Base-by-base conservation (phyloP, 2,329 filamentous ascomycete genomes). In the Alternaria angustiovoidea region DNA sequence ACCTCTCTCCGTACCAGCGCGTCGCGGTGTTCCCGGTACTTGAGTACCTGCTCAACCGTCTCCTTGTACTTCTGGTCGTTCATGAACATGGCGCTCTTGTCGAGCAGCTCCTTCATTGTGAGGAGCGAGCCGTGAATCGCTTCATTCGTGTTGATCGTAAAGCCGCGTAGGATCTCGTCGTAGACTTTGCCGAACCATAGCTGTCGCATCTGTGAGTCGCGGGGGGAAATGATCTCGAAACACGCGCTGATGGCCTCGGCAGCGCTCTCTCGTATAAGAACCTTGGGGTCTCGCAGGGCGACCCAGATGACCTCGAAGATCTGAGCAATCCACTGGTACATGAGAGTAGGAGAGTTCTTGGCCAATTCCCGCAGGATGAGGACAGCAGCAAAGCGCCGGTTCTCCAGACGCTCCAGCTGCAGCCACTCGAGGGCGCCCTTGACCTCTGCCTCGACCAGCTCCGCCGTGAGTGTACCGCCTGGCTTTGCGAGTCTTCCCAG, bases 11-110 rank as follows among this genome's bases (percentile, higher is more conserved):
- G 87, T 68, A 98, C 95, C 36, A 93, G 91, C 4, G 88, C 83
- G 69, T 99, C 96, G 54, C 92, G 88, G 70, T 98, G 93, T 69
- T 99, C 95, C 78, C 96, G 96, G 78, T 96, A 92, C 63, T 91
- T 91, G 66, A 94, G 89, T 36, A 97, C 92, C 64, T 95, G 94
- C 64, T 99, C 95, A 76, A 94, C 98, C 11, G 93, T 90, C 69
- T 96, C 92, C 59, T 90, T 88, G 78, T 98, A 99, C 75, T 81
- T 80, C 41, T 94, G 89, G 39, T 94, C 92, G 72, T 97, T 93
- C 95, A 99, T 98, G 79, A 96, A 99, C 94, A 99, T 99, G 70
- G 93, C 94, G 54, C 95, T 95, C 76, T 97, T 94, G 64, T 95
- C 88, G 18, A 99, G 87, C 48, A 99, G 86, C 80, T 98, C 94